Evolutionary conservation across 2,329 filamentous ascomycete genomes (phyloP).

Genomic region (Aspergillus quadricinctus): DNA sequence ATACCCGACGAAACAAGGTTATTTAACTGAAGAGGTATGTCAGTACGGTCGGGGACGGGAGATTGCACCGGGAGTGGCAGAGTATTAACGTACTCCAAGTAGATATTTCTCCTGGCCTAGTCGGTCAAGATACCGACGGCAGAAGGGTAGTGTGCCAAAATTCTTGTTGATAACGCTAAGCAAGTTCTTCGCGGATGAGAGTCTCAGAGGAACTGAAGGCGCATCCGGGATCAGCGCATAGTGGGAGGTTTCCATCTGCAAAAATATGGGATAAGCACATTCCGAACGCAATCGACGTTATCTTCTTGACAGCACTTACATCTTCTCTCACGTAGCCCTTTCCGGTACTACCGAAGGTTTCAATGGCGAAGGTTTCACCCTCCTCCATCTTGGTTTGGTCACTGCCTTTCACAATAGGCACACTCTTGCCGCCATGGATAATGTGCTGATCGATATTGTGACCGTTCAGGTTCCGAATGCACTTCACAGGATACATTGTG

Average conservation of each 20-base stretch:
- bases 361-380: conserved; percentile 90
- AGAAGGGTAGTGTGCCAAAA: conserved; percentile 89
- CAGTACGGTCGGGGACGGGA: conserved; percentile 1
- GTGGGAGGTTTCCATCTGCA: conserved; percentile 73
- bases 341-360: conserved; percentile 92
- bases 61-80: neutral
- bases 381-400: conserved; percentile 97
- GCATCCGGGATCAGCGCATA: conserved; percentile 74
- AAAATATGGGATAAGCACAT: conserved; percentile 4
- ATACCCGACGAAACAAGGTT: conserved; percentile 77
- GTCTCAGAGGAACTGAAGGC: conserved; percentile 68
- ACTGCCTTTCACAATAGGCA: conserved; percentile 84
- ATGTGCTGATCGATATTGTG: conserved; percentile 86
- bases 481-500: conserved; percentile 72
- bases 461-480: conserved; percentile 81
- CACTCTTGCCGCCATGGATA: conserved; percentile 87
- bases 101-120: conserved; percentile 94
- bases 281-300: neutral
- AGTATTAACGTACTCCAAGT: conserved; percentile 61
- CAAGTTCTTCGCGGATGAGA: conserved; percentile 79
- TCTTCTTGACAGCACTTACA: conserved; percentile 46
- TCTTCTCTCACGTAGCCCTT: conserved; percentile 84
- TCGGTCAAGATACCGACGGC: conserved; percentile 83
- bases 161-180: conserved; percentile 92
- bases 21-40: conserved; percentile 59